Conservation (phyloP, 495 filamentous ascomycete genomes). For the Penicillium robsamsonii region DNA sequence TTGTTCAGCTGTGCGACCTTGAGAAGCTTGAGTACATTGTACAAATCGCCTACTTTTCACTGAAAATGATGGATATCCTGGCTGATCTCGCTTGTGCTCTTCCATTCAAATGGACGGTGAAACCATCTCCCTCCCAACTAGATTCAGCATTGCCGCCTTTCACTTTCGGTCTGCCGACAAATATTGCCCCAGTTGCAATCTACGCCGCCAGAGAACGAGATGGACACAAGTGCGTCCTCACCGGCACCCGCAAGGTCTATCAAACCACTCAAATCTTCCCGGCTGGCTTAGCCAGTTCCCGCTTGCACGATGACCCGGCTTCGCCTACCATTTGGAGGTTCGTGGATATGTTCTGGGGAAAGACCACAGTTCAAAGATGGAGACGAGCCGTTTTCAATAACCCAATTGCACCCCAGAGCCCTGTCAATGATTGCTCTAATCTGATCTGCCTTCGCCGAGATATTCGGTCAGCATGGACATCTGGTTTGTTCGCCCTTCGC, state of each 20-base stretch:
- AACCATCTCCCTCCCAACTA: background rate
- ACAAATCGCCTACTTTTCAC: slow-evolving; percentile 3
- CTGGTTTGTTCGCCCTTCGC: slow-evolving; percentile 12
- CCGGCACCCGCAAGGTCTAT: slow-evolving; percentile 8
- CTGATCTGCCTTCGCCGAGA: slow-evolving; percentile 18
- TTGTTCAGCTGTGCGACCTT: slow-evolving; percentile 15
- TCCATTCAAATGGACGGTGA: slow-evolving; percentile 8
- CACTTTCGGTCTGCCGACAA: background rate
- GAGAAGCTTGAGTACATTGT: slow-evolving; percentile 5
- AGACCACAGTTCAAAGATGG: slow-evolving; percentile 5
- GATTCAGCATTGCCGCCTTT: background rate
- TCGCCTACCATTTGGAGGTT: slow-evolving; percentile 5
- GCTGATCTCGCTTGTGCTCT: slow-evolving; percentile 2
- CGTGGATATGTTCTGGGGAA: slow-evolving; percentile 12
- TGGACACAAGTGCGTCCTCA: slow-evolving; percentile 13
- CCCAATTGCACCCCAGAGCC: background rate
- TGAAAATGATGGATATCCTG: background rate
- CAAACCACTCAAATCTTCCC: slow-evolving; percentile 9
- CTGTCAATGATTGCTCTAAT: slow-evolving; percentile 7
- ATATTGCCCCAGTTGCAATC: background rate
- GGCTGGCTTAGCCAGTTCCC: background rate
- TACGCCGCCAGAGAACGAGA: slow-evolving; percentile 12
- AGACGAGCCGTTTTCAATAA: slow-evolving; percentile 6
- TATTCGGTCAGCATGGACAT: slow-evolving; percentile 7
- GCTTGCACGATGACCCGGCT: background rate